Base-by-base conservation (phyloP, 345 rosid genomes). In the Bruguiera sexangula region DNA sequence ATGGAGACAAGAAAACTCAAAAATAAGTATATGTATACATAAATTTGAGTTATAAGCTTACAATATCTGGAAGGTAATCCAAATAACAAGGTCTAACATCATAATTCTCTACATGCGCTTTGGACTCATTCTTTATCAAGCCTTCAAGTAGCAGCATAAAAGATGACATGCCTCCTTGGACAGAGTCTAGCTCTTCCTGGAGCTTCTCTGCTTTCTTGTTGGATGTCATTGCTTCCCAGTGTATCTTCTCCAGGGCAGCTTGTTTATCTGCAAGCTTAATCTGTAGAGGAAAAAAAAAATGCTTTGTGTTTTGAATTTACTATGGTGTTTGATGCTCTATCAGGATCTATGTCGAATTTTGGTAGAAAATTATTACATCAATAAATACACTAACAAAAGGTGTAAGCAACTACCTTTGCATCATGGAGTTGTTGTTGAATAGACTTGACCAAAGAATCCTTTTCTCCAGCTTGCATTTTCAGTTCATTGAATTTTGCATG, bases 201-300 rank as follows among this genome's bases (percentile, higher is more conserved):
- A 96, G 96, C 83, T 89, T 86, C 69, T 69, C 93, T 48, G 76
- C 91, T 80, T 74, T 89, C 19, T 75, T 67, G 65, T 83, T 82
- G 46, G 94, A 79, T 63, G 91, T 82, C 87, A 85, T 87, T 70
- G 90, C 93, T 81, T 96, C 94, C 99, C 99, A 96, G 71, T 83
- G 98, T 46, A 80, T 74, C 85, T 89, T 96, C 72, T 96, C 99
- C 55, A 92, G 79, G 11, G 93, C 88, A 57, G 99, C 99, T 80
- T 92, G 98, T 84, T 78, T 96, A 82, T 96, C 99, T 39, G 99
- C 99, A 70, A 92, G 97, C 80, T 92, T 90, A 70, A 96, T 81
- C 99, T 90, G 85, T 59, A 54, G 58, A 50, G 21, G 37, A 63
- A 62, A 24, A 27, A 8, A 11, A 8, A 54, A 54, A 36, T 0